phyloP scores from a whole-genome alignment of 768 basidiomycete genomes.

The Daedaleopsis nitida region DNA sequence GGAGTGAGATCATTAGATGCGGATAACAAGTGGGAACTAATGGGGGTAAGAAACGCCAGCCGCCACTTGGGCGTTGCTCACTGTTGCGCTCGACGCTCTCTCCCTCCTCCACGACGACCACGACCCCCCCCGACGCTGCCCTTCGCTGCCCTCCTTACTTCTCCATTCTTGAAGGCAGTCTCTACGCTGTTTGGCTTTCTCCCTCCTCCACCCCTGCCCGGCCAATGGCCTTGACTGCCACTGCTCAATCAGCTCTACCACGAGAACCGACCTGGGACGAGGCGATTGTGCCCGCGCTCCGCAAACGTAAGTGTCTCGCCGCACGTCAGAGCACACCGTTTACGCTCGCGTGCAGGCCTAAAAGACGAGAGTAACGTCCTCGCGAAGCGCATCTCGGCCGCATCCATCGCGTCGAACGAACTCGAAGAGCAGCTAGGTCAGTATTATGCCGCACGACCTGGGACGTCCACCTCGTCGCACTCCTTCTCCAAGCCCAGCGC shows the following conservation, averaged over 20 bases:
- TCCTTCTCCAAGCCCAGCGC: conserved; percentile 40
- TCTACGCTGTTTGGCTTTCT: conserved; percentile 18
- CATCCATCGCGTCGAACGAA: conserved; percentile 59
- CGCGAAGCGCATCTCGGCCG: conserved; percentile 73
- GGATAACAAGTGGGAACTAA: not conserved
- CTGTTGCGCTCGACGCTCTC: conserved; percentile 13
- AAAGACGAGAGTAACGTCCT: conserved; percentile 81
- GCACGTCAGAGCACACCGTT: conserved; percentile 12
- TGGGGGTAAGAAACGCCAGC: not conserved
- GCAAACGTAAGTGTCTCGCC: conserved; percentile 61
- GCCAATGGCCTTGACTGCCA: conserved; percentile 46
- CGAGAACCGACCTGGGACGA: conserved; percentile 72
- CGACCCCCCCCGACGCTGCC: conserved; percentile 22
- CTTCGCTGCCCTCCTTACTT: conserved; percentile 23
- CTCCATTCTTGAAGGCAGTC: conserved; percentile 22
- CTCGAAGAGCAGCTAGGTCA: conserved; percentile 37
- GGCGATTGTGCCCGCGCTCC: conserved; percentile 76
- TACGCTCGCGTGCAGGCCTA: conserved; percentile 53
- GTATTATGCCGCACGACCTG: conserved; percentile 19
- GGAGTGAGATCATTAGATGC: not conserved
- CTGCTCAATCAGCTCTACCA: conserved; percentile 38
- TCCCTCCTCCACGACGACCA: conserved; percentile 11
- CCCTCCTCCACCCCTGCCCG: conserved; percentile 15
- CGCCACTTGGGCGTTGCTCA: conserved; percentile 10
- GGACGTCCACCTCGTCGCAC: conserved; percentile 17